Base-by-base conservation (phyloP, 2,329 filamentous ascomycete genomes). In the Sclerotinia glacialis region DNA sequence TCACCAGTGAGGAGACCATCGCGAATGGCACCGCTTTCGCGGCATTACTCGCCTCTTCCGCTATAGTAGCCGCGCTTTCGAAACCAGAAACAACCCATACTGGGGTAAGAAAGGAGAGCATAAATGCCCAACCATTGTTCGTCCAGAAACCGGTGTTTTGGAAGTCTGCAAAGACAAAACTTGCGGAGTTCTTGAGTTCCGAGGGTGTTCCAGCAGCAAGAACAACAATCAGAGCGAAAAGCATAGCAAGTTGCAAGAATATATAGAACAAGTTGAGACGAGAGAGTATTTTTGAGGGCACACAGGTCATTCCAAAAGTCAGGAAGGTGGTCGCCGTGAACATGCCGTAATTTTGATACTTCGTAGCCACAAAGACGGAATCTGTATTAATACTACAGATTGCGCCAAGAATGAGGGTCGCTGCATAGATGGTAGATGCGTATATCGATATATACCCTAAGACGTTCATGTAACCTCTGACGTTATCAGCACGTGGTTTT, bases 71-170 rank as follows among this genome's bases (percentile, higher is more conserved):
- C 5, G 70, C 71, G 28, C 69, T 72, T 58, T 76, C 74, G 34
- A 76, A 76, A 9, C 74, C 74, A 23, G 72, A 74, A 60, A 76
- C 61, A 70, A 79, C 74, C 74, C 74, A 76, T 5, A 76, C 74
- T 5, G 74, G 74, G 12, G 74, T 76, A 18, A 76, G 63, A 37
- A 76, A 72, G 9, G 69, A 70, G 37, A 76, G 65, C 74, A 76
- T 76, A 42, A 76, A 76, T 18, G 74, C 73, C 74, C 74, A 76
- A 55, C 74, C 74, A 64, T 73, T 71, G 26, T 74, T 72, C 1
- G 72, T 68, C 74, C 74, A 76, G 37, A 71, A 74, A 0, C 73
- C 71, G 0, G 73, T 76, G 52, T 76, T 76, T 54, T 74, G 52
- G 42, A 76, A 74, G 34, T 74, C 72, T 21, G 64, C 16, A 44